Base-by-base conservation (phyloP, 306 rosid species). In the Datisca glomerata region DNA sequence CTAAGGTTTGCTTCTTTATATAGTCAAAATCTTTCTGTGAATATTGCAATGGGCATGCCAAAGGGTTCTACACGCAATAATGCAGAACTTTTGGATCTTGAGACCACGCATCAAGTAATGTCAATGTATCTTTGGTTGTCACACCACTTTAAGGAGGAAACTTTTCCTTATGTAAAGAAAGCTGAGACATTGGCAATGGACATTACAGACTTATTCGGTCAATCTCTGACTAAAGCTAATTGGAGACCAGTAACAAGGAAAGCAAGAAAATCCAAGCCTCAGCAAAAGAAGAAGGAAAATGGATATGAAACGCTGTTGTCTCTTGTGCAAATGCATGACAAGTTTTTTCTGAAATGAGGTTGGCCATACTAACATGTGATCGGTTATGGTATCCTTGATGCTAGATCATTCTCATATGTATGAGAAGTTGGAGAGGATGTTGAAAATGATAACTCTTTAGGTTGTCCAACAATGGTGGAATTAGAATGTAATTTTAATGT, bases 131-230 rank as follows among this genome's bases (percentile, higher is more conserved):
- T n/a, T n/a, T n/a, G n/a, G n/a, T n/a, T n/a, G n/a, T n/a, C n/a
- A n/a, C n/a, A n/a, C n/a, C n/a, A n/a, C n/a, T n/a, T 65, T 66
- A 28, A 73, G 16, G 43, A 60, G 45, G 94, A 71, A 11, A 73
- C 63, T 6, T 86, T n/a, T n/a, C n/a, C n/a, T n/a, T n/a, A n/a
- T n/a, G n/a, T n/a, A n/a, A n/a, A n/a, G n/a, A n/a, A n/a, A 67
- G 96, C 60, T 6, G 84, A 81, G 74, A 53, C 48, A 51, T 81
- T 86, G 96, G 94, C 92, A 4, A 55, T 68, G 9, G 55, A 64
- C 45, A 59, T 86, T 66, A 86, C 94, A 24, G 49, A 63, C 18
- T 64, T 78, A 49, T 49, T 86, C 37, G 79, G 67, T 41, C 62
- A 73, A 24, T 86, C 96, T 55, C 75, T 86, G n/a, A n/a, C n/a